Percentiles rank a stretch among this genome's conserved stretches.
Evolutionary conservation across 2,329 filamentous ascomycete genomes (phyloP).

Genomic region (Fusarium aywerte): DNA sequence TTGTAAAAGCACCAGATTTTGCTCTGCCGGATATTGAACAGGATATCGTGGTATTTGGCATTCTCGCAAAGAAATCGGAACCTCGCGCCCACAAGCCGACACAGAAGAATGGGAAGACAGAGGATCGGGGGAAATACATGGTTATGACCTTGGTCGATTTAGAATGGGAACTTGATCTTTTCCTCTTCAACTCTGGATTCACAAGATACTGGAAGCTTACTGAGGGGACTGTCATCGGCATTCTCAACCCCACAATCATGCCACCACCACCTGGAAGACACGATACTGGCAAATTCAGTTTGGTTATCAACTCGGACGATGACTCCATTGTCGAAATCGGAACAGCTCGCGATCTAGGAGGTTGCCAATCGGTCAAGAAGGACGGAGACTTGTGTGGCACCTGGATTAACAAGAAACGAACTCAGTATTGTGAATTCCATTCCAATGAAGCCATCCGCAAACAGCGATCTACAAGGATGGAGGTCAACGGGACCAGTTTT

Average conservation of each 20-base stretch:
- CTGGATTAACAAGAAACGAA: slow-evolving; percentile 91
- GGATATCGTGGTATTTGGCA: slow-evolving; percentile 89
- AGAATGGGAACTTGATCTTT: slow-evolving; percentile 90
- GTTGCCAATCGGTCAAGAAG: slow-evolving; percentile 85
- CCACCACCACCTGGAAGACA: slow-evolving; percentile 79
- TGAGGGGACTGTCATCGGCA: slow-evolving; percentile 88
- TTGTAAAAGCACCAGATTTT: slow-evolving; percentile 85
- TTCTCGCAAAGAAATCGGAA: slow-evolving; percentile 88
- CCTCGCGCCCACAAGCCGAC: slow-evolving; percentile 70
- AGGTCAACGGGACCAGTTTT: slow-evolving; percentile 77
- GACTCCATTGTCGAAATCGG: slow-evolving; percentile 94
- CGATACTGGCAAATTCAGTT: slow-evolving; percentile 84
- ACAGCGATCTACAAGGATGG: slow-evolving; percentile 72
- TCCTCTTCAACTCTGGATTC: slow-evolving; percentile 91
- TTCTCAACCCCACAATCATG: slow-evolving; percentile 92
- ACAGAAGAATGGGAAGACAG: slow-evolving; percentile 58
- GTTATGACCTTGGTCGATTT: slow-evolving; percentile 87
- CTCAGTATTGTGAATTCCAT: slow-evolving; percentile 93
- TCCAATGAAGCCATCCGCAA: slow-evolving; percentile 83
- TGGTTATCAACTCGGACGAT: slow-evolving; percentile 85
- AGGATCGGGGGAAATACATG: slow-evolving; percentile 87
- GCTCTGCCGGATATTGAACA: slow-evolving; percentile 83
- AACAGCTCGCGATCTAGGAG: slow-evolving; percentile 83
- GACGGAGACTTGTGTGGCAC: slow-evolving; percentile 82
- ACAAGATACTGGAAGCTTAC: slow-evolving; percentile 94